These are phyloP conservation scores for Bipolaris victoriae DNA, from an alignment of 2,329 filamentous ascomycete genomes.

Conservation along the genomic window DNA sequence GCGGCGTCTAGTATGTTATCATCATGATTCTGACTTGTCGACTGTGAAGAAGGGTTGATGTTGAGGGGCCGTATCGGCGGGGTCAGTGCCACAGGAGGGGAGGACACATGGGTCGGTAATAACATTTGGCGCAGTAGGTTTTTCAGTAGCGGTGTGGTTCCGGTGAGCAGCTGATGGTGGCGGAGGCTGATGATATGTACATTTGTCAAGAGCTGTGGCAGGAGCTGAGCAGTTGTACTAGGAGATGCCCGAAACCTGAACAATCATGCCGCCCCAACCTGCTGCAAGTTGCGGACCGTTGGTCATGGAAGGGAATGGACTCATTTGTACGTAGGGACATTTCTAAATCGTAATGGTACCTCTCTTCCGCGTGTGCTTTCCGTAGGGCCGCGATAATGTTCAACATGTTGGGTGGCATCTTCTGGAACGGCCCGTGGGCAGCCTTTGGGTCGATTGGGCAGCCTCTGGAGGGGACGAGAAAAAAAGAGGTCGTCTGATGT, in stretches of 20 bases:
- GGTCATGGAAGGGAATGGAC: too few relatives aligned
- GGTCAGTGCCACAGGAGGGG: neutral
- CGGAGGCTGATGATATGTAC: neutral
- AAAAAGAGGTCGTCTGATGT: slow-evolving; percentile 5
- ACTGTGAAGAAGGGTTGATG: neutral
- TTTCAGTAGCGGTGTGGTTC: slow-evolving; percentile 7
- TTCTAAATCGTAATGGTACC: too few relatives aligned
- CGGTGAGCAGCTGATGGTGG: slow-evolving; percentile 14
- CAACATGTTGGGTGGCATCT: neutral
- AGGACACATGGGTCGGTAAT: slow-evolving; percentile 7
- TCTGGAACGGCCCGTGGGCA: neutral
- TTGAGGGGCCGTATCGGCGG: neutral
- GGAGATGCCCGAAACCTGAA: slow-evolving; percentile 1
- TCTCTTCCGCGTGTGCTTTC: too few relatives aligned
- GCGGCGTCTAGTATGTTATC: neutral
- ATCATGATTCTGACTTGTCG: neutral
- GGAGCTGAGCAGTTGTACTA: neutral
- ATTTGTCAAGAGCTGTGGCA: neutral
- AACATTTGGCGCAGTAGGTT: neutral
- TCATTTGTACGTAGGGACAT: too few relatives aligned
- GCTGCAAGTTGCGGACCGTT: neutral
- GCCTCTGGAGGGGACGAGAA: neutral
- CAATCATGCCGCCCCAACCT: neutral
- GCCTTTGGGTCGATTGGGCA: neutral
- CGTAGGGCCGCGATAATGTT: too few relatives aligned